A percentile compares a stretch with the other conserved stretches of the same genome.
These are phyloP conservation scores for Lenwebbia sp. DNA, from an alignment of 345 rosid genomes.

Conservation along the genomic window DNA sequence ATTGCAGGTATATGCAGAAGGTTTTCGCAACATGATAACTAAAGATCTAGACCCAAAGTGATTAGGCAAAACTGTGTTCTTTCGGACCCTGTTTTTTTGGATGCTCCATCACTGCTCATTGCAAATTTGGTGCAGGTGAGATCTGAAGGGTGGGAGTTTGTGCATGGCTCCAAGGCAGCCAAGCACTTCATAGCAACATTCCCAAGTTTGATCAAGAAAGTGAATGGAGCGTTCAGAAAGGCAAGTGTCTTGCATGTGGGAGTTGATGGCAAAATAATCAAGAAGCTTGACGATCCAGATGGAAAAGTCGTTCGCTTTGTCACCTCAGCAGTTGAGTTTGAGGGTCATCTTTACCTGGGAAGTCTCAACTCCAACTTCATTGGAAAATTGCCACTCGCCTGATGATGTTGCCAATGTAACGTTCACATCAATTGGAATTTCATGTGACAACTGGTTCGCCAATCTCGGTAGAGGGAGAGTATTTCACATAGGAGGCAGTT, in stretches of 20 bases:
- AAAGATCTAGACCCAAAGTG: not conserved
- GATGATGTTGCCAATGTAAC: not conserved
- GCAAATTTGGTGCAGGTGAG: slow-evolving; percentile 7
- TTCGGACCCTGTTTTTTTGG: fast-evolving
- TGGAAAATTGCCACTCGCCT: slow-evolving; percentile 22
- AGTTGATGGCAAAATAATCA: slow-evolving; percentile 21
- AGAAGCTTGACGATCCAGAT: slow-evolving; percentile 28
- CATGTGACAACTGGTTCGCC: not conserved
- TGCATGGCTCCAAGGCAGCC: slow-evolving; percentile 21
- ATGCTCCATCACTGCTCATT: not conserved
- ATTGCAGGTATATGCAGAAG: slow-evolving; percentile 8
- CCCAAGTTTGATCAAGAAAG: slow-evolving; percentile 1
- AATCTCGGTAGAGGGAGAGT: not conserved
- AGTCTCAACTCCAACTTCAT: slow-evolving; percentile 27
- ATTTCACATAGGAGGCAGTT: not conserved
- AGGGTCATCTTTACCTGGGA: slow-evolving; percentile 40
- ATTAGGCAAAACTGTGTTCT: not conserved
- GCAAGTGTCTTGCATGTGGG: slow-evolving; percentile 35
- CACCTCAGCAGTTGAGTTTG: slow-evolving; percentile 40
- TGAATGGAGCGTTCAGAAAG: not conserved
- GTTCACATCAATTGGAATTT: not conserved
- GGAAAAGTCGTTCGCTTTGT: slow-evolving; percentile 28
- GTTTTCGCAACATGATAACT: not conserved
- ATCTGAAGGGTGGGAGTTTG: slow-evolving; percentile 16
- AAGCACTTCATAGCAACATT: slow-evolving; percentile 24